Evolutionary conservation across 495 filamentous ascomycete genomes (phyloP), one percentile per base, ranked within the genome.

Genomic region (Penicillium angulare): DNA sequence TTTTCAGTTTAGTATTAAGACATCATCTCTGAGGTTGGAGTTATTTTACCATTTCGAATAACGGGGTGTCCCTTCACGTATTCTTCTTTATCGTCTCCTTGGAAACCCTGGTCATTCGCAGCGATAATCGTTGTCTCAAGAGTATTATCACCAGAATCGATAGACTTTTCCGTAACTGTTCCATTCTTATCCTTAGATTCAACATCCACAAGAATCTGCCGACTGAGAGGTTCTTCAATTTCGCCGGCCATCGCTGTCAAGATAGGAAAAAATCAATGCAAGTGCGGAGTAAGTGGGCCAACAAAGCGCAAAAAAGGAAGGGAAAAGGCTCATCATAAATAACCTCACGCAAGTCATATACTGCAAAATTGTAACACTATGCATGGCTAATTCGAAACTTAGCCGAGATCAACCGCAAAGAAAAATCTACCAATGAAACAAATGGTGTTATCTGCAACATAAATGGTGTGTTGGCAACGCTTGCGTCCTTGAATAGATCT

Each of bases 31-130:
- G n/a, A n/a, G n/a, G n/a, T n/a, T n/a, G n/a, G 23, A 26, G 39
- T 12, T 13, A 22, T 18, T 20, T 36, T 33, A 70, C 52, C 48
- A 52, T 56, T 57, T 27, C 24, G 51, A 54, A 57, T 56, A 22
- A 48, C 55, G 73, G 78, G 56, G 78, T 85, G 66, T 13, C 59
- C 59, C 10, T 62, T 62, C 20, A 62, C 55, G 33, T 62, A 62
- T 20, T 44, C 26, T n/a, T 44, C 42, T 9, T 44, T 8, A 13
- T 21, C 24, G 7, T 44, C 42, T 26, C 41, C 41, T 43, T 43
- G 42, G 3, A 43, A 43, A 8, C 27, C 27, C 5, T 9, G 24
- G 8, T 44, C 42, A 17, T 41, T 10, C 9, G 7, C n/a, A 4
- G 5, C 20, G 7, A 21, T 18, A 3, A 13, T 15, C 0, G 21